Base-by-base conservation (phyloP, 192 early-diverging fungal genomes). In the Umbelopsis vinacea region DNA sequence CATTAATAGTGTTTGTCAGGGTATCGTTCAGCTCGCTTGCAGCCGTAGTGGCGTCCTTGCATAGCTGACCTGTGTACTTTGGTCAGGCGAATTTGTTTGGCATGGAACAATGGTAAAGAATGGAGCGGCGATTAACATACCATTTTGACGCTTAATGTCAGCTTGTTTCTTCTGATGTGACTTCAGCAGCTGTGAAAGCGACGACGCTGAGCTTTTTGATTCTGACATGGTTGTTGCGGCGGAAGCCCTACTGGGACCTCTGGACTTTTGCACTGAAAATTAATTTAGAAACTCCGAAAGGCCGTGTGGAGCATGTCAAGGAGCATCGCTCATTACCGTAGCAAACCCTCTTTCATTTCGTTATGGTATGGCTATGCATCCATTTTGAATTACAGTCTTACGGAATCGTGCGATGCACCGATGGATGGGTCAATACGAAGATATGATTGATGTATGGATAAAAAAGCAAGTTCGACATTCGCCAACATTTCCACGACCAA, bases 91-190 rank as follows among this genome's bases (percentile, higher is more conserved):
- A 10, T 15, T 46, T 46, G 46, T 17, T 15, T 46, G 17, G 29
- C 17, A 52, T 43, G 17, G 2, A 23, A 29, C 2, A 26, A 67
- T 9, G 9, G 7, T 45, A 2, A 8, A 47, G 33, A 50, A 12
- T 48, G 12, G 11, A 43, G 38, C 0, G 40, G 11, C 40, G 40
- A 43, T 11, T 6, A 7, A 43, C 40, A 43, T 81, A 90, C 90
- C 89, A 80, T 79, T 86, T 40, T 88, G 79, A 21, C 81, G 76
- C 46, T 82, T 82, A 9, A 69, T 52, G 11, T 76, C 74, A 40
- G 81, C 79, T 73, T 92, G 88, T 74, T 89, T 88, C 52, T 82
- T 73, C 52, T 83, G 85, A 73, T 92, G 90, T 29, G 84, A 86
- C 48, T 84, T 86, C 15, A 89, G 71, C 4, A 89, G 71, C 54